Evolutionary conservation across 2,329 filamentous ascomycete genomes (phyloP).

Genomic region (Fonsecaea multimorphosa): DNA sequence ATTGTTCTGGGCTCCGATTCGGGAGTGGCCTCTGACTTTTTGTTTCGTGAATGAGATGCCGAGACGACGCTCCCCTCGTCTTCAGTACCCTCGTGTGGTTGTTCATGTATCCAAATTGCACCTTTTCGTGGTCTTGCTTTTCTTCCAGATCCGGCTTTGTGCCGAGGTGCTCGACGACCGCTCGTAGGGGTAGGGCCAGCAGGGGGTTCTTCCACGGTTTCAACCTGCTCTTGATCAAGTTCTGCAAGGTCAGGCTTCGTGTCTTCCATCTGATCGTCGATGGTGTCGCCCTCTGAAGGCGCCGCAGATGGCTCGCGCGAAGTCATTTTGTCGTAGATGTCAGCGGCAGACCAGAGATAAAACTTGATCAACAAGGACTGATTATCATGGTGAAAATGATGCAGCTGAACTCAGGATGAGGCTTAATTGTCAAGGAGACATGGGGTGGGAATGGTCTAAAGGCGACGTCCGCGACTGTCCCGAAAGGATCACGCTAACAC

Average conservation of each 20-base stretch:
- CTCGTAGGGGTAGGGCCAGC: slow-evolving; percentile 22
- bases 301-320: slow-evolving; percentile 36
- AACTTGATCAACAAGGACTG: neutral
- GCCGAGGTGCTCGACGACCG: slow-evolving; percentile 24
- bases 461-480: neutral
- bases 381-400: neutral
- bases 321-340: slow-evolving; percentile 28
- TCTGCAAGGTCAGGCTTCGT: slow-evolving; percentile 34
- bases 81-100: slow-evolving; percentile 37
- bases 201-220: slow-evolving; percentile 19
- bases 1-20: slow-evolving; percentile 34
- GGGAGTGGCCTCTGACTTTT: slow-evolving; percentile 36
- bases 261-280: slow-evolving; percentile 36
- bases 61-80: slow-evolving; percentile 38
- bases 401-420: neutral
- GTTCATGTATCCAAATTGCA: slow-evolving; percentile 37
- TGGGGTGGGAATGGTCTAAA: neutral
- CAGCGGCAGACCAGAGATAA: too few relatives aligned
- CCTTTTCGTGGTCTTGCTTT: slow-evolving; percentile 37
- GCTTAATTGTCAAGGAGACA: slow-evolving; percentile 1
- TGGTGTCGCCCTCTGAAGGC: slow-evolving; percentile 36
- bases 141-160: slow-evolving; percentile 21
- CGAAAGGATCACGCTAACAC: neutral
- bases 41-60: slow-evolving; percentile 31
- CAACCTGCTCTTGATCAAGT: slow-evolving; percentile 20